Conservation (phyloP, 2,329 filamentous ascomycete genomes). For the Neoascochyta sp. region DNA sequence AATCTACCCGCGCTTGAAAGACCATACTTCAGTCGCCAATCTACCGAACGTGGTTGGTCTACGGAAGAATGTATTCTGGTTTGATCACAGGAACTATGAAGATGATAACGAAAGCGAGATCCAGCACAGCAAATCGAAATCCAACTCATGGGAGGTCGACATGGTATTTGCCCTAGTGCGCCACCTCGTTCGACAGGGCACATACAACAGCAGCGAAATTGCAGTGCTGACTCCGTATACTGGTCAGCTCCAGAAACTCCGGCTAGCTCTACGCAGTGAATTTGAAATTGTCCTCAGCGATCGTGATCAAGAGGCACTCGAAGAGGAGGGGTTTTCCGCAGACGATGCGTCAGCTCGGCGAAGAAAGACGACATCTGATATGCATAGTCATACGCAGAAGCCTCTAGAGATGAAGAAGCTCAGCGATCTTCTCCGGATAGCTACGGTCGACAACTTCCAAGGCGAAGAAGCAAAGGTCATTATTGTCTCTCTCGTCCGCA, state of each 20-base stretch:
- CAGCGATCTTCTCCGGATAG: conserved; percentile 39
- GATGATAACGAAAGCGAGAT: conserved; percentile 9
- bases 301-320: conserved; percentile 56
- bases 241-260: conserved; percentile 55
- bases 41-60: conserved; percentile 55
- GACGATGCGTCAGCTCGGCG: not conserved
- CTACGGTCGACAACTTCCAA: conserved; percentile 73
- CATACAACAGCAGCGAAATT: conserved; percentile 59
- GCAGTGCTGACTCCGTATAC: conserved; percentile 66
- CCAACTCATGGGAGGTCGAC: conserved; percentile 59
- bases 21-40: conserved; percentile 41
- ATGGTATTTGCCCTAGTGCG: conserved; percentile 62
- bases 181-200: conserved; percentile 63
- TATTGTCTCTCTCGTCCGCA: conserved; percentile 66
- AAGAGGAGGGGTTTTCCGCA: conserved; percentile 19
- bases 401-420: conserved; percentile 22
- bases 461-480: conserved; percentile 72
- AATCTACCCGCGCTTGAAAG: conserved; percentile 55
- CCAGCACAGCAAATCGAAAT: conserved; percentile 44
- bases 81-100: conserved; percentile 56
- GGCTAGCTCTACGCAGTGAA: conserved; percentile 42
- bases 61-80: conserved; percentile 56
- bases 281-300: conserved; percentile 65
- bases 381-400: conserved; percentile 7
- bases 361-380: not conserved